These are phyloP conservation scores for Blastocladiella emersonii DNA, from an alignment of 371 early-diverging fungal species.

Conservation along the genomic window DNA sequence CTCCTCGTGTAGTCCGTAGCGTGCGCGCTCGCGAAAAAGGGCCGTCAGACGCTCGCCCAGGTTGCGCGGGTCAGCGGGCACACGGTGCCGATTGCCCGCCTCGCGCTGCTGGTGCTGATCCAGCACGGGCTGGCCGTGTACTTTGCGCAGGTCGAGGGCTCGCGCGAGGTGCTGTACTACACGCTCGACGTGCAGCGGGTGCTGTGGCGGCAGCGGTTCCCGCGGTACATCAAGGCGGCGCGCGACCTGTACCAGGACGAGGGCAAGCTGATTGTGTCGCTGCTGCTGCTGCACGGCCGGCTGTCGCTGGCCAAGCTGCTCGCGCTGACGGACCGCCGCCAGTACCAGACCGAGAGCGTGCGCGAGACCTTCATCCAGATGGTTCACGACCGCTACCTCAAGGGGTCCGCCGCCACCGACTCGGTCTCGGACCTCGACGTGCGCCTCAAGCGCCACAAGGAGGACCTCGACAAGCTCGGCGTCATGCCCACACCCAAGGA, in stretches of 20 bases:
- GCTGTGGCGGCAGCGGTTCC: neutral
- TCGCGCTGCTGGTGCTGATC: neutral
- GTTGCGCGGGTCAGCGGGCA: neutral
- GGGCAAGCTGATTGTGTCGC: neutral
- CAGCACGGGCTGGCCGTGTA: conserved; percentile 1
- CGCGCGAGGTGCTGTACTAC: neutral
- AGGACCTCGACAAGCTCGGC: neutral
- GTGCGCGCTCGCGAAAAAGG: neutral
- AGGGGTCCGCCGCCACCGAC: neutral
- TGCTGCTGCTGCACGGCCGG: neutral
- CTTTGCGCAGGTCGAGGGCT: neutral
- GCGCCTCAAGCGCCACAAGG: neutral
- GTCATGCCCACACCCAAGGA: neutral
- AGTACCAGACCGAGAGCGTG: neutral
- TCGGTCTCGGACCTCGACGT: neutral
- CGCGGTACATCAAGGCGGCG: neutral
- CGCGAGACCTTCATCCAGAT: neutral
- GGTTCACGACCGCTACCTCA: neutral
- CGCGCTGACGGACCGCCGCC: neutral
- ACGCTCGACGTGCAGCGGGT: neutral
- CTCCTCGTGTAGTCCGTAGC: neutral
- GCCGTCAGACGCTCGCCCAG: neutral
- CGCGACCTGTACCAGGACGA: neutral
- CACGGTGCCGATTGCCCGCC: neutral
- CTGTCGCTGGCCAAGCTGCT: neutral